phyloP scores from a whole-genome alignment of 1,139 yeast genomes.

The Suhomyces chickasaworum region DNA sequence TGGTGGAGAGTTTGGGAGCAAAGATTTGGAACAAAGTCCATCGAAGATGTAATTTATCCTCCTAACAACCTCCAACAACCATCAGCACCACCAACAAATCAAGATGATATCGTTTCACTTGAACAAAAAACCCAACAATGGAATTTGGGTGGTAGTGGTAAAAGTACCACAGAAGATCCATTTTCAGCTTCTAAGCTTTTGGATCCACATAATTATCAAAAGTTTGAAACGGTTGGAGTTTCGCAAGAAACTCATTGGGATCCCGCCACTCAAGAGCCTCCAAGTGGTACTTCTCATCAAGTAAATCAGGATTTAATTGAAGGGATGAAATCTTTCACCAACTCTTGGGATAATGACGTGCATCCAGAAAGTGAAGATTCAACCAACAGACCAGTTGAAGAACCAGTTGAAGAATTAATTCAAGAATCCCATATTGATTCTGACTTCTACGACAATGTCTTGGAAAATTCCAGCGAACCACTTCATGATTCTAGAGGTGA shows the following conservation, averaged over 20 bases:
- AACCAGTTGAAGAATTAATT: no score
- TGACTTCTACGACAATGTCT: not conserved
- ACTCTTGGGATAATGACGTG: conserved; percentile 22
- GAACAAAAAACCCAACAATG: not conserved
- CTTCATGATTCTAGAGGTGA: conserved; percentile 8
- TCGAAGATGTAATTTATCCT: conserved; percentile 15
- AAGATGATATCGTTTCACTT: not conserved
- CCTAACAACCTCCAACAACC: not conserved
- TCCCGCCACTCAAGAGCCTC: conserved; percentile 41
- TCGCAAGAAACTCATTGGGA: conserved; percentile 42
- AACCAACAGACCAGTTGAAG: no score
- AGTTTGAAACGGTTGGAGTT: conserved; percentile 22
- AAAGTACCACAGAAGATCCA: not conserved
- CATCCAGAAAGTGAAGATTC: conserved; percentile 8
- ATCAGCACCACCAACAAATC: not conserved
- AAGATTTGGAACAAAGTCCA: conserved; percentile 28
- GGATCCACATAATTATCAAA: conserved; percentile 34
- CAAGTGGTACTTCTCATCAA: conserved; percentile 13
- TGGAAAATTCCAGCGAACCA: conserved; percentile 4
- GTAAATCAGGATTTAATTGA: conserved; percentile 20
- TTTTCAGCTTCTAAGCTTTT: conserved; percentile 26
- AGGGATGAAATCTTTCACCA: conserved; percentile 19
- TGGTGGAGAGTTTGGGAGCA: conserved; percentile 52
- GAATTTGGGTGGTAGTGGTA: not conserved
- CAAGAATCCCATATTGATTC: not conserved